These are phyloP conservation scores for Leersia perrieri DNA, from an alignment of 176 grass and related monocot species.

Conservation along the genomic window DNA sequence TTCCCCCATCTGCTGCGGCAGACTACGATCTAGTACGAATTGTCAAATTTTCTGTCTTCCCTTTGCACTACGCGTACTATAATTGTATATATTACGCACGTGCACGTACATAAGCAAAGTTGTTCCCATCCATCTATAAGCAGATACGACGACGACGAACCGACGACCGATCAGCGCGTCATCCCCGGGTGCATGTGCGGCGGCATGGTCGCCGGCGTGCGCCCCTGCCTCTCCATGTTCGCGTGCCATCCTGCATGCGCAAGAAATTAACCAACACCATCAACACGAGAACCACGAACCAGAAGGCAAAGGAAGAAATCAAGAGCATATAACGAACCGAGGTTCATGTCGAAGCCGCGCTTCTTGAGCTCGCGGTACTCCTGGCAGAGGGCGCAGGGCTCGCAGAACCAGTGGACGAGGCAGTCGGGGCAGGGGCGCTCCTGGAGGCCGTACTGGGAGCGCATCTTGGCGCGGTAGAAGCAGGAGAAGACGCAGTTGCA, in stretches of 20 bases:
- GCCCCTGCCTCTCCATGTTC: constrained; percentile 54
- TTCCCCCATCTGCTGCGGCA: not conserved
- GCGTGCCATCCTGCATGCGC: constrained; percentile 42
- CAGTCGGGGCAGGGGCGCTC: constrained; percentile 64
- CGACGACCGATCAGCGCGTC: constrained; percentile 18
- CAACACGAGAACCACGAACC: no score
- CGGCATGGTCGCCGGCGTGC: constrained; percentile 36
- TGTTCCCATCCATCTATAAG: not conserved
- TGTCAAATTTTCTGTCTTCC: not conserved
- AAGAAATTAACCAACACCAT: not conserved
- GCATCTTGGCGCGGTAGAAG: constrained; percentile 73
- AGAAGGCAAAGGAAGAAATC: no score
- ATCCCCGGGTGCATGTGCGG: constrained; percentile 39
- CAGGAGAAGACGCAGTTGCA: constrained; percentile 75
- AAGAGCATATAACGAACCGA: no score
- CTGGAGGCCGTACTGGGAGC: constrained; percentile 49
- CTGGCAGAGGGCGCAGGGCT: constrained; percentile 71
- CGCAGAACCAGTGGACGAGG: constrained; percentile 65
- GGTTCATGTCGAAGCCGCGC: constrained; percentile 44
- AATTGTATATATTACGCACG: not conserved
- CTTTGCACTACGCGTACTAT: not conserved
- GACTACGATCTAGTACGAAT: not conserved
- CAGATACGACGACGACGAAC: not conserved
- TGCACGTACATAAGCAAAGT: not conserved
- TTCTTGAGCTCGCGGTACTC: constrained; percentile 73